Percentiles rank a stretch among this genome's conserved stretches.
Evolutionary conservation across 2,329 filamentous ascomycete species (phyloP).

Genomic region (Epichloe typhina): DNA sequence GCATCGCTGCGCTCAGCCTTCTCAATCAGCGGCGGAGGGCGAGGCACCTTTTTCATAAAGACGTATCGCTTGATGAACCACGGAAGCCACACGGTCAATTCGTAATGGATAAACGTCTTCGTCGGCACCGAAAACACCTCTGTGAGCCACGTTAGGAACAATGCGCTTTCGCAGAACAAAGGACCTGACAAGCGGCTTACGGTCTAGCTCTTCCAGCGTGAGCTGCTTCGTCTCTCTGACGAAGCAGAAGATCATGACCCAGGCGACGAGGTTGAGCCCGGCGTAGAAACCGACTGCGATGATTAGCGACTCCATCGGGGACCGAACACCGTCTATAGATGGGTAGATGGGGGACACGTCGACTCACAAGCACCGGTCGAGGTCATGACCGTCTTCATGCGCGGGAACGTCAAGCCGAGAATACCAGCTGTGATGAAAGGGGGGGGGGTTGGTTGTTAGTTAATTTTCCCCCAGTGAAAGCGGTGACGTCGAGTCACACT

Average conservation of each 20-base stretch:
- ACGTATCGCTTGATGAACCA: constrained; percentile 26
- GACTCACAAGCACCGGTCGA: constrained; percentile 18
- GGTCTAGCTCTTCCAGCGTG: constrained; percentile 28
- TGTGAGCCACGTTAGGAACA: constrained; percentile 1
- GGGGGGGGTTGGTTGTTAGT: not conserved
- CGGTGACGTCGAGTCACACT: not conserved
- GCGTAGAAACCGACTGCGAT: constrained; percentile 27
- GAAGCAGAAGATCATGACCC: constrained; percentile 33
- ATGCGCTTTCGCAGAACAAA: not conserved
- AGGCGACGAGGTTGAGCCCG: constrained; percentile 30
- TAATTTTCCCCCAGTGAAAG: no score
- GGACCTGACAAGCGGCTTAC: constrained; percentile 5
- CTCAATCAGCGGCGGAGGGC: constrained; percentile 19
- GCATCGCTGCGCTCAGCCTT: constrained; percentile 3
- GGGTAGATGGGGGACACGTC: no score
- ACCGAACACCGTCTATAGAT: not conserved
- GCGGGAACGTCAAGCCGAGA: constrained; percentile 38
- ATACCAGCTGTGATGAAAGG: not conserved
- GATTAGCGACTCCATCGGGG: no score
- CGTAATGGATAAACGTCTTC: constrained; percentile 19
- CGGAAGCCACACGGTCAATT: constrained; percentile 20
- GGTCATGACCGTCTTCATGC: constrained; percentile 20
- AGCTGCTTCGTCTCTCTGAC: constrained; percentile 35
- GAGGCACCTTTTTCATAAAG: constrained; percentile 18
- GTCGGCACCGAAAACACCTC: constrained; percentile 21